phyloP scores from a whole-genome alignment of 2,329 filamentous ascomycete species.

The Pyrenophora teres region DNA sequence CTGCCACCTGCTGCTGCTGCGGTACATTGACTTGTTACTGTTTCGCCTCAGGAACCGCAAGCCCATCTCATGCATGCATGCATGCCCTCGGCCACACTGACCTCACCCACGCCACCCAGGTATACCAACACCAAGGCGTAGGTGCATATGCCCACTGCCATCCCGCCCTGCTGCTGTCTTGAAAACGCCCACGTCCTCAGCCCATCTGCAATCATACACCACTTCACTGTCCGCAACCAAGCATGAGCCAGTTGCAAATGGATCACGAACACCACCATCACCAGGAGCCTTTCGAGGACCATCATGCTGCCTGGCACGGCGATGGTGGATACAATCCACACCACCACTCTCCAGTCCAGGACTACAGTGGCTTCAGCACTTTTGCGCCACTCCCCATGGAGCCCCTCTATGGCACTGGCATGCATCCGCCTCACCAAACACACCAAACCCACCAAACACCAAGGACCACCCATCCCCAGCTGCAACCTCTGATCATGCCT shows the following conservation, averaged over 20 bases:
- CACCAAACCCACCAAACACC: conserved; percentile 32
- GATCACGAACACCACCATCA: conserved; percentile 46
- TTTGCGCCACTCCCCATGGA: conserved; percentile 49
- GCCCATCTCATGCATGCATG: conserved; percentile 48
- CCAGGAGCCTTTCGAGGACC: conserved; percentile 44
- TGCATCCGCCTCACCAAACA: conserved; percentile 46
- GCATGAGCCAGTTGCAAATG: conserved; percentile 51
- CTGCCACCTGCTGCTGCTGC: conserved; percentile 26
- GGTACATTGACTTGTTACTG: conserved; percentile 31
- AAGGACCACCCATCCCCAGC: conserved; percentile 47
- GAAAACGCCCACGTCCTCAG: conserved; percentile 25
- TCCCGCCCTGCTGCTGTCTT: conserved; percentile 23
- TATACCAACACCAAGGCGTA: conserved; percentile 36
- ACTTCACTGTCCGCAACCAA: conserved; percentile 22
- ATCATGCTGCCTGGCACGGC: conserved; percentile 40
- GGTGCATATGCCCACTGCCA: conserved; percentile 41
- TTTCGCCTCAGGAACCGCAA: conserved; percentile 45
- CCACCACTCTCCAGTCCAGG: conserved; percentile 48
- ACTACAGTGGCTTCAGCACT: conserved; percentile 46
- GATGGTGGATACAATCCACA: conserved; percentile 38
- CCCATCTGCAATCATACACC: conserved; percentile 22
- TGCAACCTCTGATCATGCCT: conserved; percentile 49
- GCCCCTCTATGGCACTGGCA: conserved; percentile 44
- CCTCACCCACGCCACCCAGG: conserved; percentile 38
- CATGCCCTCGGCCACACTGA: conserved; percentile 44